Base-by-base conservation (phyloP, 805 yeast genomes). In the Metschnikowia amazonensis region DNA sequence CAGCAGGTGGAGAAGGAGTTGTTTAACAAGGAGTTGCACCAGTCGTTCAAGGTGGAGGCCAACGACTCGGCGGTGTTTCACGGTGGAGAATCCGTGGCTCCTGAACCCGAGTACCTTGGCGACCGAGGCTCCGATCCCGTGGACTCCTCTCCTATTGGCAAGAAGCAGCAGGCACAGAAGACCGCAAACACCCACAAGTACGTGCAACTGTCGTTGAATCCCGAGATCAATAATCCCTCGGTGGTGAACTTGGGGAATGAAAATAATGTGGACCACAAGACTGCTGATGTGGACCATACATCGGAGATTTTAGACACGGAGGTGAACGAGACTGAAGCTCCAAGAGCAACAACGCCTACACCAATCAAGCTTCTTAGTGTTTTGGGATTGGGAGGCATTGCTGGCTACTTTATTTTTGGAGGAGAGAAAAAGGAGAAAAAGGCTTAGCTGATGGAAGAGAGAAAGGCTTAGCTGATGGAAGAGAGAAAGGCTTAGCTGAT, bases 31-130 rank as follows among this genome's bases (percentile, higher is more conserved):
- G 75, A 71, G 45, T 51, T 55, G 41, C 57, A 60, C 43, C 52
- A 65, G 5, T 66, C 73, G 9, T 53, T 67, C 32, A 71, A 71
- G 53, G 75, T 70, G n/a, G 76, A 71, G 56, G 75, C 74, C 37
- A 70, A 69, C 45, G 56, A 57, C 31, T 73, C 76, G 27, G 42
- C 53, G 21, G 76, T 72, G 9, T 60, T 69, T 23, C 74, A 68
- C 45, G 75, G 74, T 3, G 76, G 76, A 13, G 75, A 69, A 49
- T 35, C 58, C 1, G 75, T 72, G 17, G 49, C 50, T 23, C 62
- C 56, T 8, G 73, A 67, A 46, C 72, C 72, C 3, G 75, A 67
- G 49, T 62, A 58, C 43, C 59, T 70, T 34, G 69, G 69, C 36
- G 74, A 68, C 57, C 60, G 64, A 14, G 72, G 67, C 2, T 59